A percentile compares a stretch with the other conserved stretches of the same genome.
phyloP scores from a whole-genome alignment of 768 basidiomycete species.

The Saitozyma sp. region DNA sequence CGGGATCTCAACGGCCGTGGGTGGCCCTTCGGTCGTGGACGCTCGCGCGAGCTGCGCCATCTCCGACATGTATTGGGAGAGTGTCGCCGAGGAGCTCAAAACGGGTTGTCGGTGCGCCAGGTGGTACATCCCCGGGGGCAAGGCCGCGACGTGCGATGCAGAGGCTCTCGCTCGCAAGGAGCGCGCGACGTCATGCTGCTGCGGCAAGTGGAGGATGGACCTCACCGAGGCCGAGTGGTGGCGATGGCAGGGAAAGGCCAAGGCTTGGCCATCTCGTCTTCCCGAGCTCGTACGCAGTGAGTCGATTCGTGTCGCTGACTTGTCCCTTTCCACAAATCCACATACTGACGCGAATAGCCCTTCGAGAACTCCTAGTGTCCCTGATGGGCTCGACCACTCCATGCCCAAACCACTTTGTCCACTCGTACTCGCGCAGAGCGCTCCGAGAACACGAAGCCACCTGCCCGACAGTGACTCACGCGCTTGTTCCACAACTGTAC shows the following conservation, averaged over 20 bases:
- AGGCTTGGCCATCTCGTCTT: slow-evolving; percentile 31
- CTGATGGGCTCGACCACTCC: slow-evolving; percentile 52
- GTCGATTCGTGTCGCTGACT: slow-evolving; percentile 7
- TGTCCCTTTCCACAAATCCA: no score
- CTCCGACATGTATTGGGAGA: slow-evolving; percentile 80
- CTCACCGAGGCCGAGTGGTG: slow-evolving; percentile 34
- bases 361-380: slow-evolving; percentile 75
- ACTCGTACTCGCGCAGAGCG: slow-evolving; percentile 37
- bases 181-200: slow-evolving; percentile 24
- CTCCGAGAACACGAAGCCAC: slow-evolving; percentile 50
- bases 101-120: slow-evolving; percentile 62
- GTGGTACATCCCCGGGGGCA: slow-evolving; percentile 21
- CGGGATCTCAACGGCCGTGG: not conserved
- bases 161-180: slow-evolving; percentile 5
- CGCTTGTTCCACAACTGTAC: slow-evolving; percentile 66
- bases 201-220: slow-evolving; percentile 37
- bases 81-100: slow-evolving; percentile 74
- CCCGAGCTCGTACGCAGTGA: slow-evolving; percentile 41
- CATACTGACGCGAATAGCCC: slow-evolving; percentile 56
- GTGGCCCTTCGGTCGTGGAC: slow-evolving; percentile 3
- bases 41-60: slow-evolving; percentile 53
- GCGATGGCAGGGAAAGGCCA: slow-evolving; percentile 9
- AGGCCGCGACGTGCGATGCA: not conserved
- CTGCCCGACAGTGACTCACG: slow-evolving; percentile 63
- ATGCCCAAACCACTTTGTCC: slow-evolving; percentile 25